Base-by-base conservation (phyloP, 176 grass and related monocot species). In the Areca catechu region DNA sequence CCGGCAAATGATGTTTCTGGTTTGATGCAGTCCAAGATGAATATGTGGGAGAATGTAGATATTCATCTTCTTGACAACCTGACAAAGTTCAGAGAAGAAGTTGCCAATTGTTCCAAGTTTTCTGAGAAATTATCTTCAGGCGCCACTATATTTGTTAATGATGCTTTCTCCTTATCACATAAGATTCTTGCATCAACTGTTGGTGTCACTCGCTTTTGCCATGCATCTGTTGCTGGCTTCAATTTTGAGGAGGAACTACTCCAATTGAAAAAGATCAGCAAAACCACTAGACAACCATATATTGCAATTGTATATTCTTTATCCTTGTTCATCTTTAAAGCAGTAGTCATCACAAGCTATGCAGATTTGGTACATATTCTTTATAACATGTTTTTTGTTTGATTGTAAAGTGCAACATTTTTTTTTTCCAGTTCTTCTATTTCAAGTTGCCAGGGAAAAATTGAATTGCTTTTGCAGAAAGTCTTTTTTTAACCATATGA, bases 161-260 rank as follows among this genome's bases (percentile, higher is more conserved):
- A 90, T 71, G 79, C 83, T 53, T 88, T 97, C 76, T 90, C 80
- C 51, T 20, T 88, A 65, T 97, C 86, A 67, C 86, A 90, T 90
- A 90, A 83, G 77, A 79, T 90, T 83, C 92, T 77, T 25, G 24
- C 27, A 29, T 96, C 91, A 59, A 90, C 83, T 79, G 86, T 96
- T 82, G 83, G 92, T 55, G 82, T 90, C 73, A 74, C 77, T 27
- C 50, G 92, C 68, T 90, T 85, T 75, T 97, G 92, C 65, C 66
- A 80, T 71, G 68, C 72, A 62, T 96, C 92, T 74, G 63, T 96
- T 82, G 83, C 83, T 24, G 92, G 92, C 72, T 96, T 90, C 61
- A 65, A 85, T 73, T 90, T 96, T 68, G 80, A 90, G 68, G 75
- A 84, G 80, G 83, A 96, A 70, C 76, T 87, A 52, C 29, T 24